Evolutionary conservation across 352 stramenopile genomes (phyloP).

Genomic region (Globisporangium echinulatum): DNA sequence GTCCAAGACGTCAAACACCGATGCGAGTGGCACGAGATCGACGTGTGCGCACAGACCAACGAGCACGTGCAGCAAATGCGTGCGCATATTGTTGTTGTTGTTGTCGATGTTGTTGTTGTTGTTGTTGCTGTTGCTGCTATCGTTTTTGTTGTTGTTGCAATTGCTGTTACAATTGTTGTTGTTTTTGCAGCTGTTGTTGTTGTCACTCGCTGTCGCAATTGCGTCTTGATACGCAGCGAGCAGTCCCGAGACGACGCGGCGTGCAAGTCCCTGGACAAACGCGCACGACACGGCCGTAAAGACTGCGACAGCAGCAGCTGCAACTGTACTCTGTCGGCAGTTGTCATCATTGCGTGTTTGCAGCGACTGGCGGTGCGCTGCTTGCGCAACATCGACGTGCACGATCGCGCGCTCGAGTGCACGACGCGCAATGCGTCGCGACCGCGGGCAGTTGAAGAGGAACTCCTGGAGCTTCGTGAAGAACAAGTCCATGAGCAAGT

Average conservation of each 20-base stretch:
- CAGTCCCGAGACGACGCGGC: slow-evolving; percentile 16
- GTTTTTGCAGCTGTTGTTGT: too few species aligned
- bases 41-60: slow-evolving; percentile 38
- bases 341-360: too few species aligned
- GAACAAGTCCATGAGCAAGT: slow-evolving; percentile 62
- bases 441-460: slow-evolving; percentile 39
- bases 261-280: slow-evolving; percentile 41
- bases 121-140: too few species aligned
- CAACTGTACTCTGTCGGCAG: neutral
- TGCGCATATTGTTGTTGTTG: neutral
- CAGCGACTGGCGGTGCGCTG: neutral
- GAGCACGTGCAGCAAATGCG: slow-evolving; percentile 19
- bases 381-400: neutral
- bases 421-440: slow-evolving; percentile 19
- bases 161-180: too few species aligned
- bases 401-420: slow-evolving; percentile 22
- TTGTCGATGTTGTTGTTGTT: too few species aligned
- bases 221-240: slow-evolving; percentile 1
- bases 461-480: slow-evolving; percentile 46
- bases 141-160: too few species aligned
- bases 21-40: slow-evolving; percentile 23
- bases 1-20: slow-evolving; percentile 22
- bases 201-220: too few species aligned
- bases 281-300: slow-evolving; percentile 29
- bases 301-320: slow-evolving; percentile 16